Evolutionary conservation across 2,329 filamentous ascomycete genomes (phyloP).

Genomic region (Cercospora nicotianae): DNA sequence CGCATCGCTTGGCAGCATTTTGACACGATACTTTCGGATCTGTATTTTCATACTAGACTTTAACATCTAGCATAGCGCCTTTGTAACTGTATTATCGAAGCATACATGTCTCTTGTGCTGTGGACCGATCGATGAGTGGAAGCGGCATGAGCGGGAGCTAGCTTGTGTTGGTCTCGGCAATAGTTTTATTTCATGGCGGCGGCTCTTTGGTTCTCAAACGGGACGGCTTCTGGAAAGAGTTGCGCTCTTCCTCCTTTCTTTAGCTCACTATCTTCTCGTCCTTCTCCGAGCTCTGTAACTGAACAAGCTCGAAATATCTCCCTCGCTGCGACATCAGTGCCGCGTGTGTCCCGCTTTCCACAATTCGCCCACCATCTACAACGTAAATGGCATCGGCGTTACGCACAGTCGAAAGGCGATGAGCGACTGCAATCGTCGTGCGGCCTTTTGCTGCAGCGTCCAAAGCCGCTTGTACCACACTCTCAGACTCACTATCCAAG

Average conservation of each 20-base stretch:
- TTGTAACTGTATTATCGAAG: not conserved
- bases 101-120: too few relatives aligned
- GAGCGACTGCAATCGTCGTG: conserved; percentile 45
- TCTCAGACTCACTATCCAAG: conserved; percentile 66
- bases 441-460: conserved; percentile 49
- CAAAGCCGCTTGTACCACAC: conserved; percentile 66
- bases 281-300: conserved; percentile 16
- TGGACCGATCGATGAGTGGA: not conserved
- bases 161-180: not conserved
- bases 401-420: conserved; percentile 42
- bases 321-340: conserved; percentile 41
- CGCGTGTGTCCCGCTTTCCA: conserved; percentile 42
- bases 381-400: conserved; percentile 44
- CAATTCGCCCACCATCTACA: conserved; percentile 40
- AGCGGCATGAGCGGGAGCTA: not conserved
- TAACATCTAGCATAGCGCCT: not conserved
- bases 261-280: not conserved
- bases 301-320: conserved; percentile 35
- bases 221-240: not conserved
- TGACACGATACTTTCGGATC: not conserved
- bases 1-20: not conserved
- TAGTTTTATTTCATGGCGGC: not conserved
- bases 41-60: not conserved
- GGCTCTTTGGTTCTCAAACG: not conserved
- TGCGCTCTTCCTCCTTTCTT: not conserved